These are phyloP conservation scores for Termitomyces sp. DNA, from an alignment of 768 basidiomycete species.

Conservation along the genomic window DNA sequence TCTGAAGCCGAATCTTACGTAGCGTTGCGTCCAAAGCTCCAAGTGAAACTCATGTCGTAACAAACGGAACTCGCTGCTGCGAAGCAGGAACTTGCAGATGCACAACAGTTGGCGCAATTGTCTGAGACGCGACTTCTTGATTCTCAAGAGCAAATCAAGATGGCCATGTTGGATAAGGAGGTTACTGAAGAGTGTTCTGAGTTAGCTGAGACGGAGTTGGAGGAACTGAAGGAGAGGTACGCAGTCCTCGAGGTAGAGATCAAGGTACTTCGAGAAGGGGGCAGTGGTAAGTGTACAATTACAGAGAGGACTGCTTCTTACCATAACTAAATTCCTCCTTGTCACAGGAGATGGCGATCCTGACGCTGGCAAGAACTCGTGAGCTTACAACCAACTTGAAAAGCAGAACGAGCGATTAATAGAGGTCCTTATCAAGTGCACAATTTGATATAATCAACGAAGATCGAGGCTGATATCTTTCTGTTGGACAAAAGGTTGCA, in stretches of 20 bases:
- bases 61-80: constrained; percentile 77
- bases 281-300: constrained; percentile 19
- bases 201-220: constrained; percentile 70
- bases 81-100: constrained; percentile 74
- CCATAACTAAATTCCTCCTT: background rate
- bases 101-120: constrained; percentile 69
- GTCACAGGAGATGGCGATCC: constrained; percentile 17
- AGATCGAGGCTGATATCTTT: background rate
- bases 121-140: constrained; percentile 72
- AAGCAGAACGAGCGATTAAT: constrained; percentile 96
- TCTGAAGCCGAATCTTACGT: constrained; percentile 83
- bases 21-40: constrained; percentile 83
- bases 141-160: constrained; percentile 87
- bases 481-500: constrained; percentile 63
- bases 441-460: background rate
- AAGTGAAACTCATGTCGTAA: constrained; percentile 79
- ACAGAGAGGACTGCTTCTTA: background rate
- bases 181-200: constrained; percentile 94
- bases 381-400: constrained; percentile 84
- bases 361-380: constrained; percentile 47
- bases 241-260: constrained; percentile 84
- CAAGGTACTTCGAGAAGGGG: constrained; percentile 64
- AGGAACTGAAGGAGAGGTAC: constrained; percentile 72
- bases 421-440: constrained; percentile 83
- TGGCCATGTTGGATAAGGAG: constrained; percentile 94